Evolutionary conservation across 2,329 filamentous ascomycete genomes (phyloP).

Genomic region (Calcarisporium arbuscula): DNA sequence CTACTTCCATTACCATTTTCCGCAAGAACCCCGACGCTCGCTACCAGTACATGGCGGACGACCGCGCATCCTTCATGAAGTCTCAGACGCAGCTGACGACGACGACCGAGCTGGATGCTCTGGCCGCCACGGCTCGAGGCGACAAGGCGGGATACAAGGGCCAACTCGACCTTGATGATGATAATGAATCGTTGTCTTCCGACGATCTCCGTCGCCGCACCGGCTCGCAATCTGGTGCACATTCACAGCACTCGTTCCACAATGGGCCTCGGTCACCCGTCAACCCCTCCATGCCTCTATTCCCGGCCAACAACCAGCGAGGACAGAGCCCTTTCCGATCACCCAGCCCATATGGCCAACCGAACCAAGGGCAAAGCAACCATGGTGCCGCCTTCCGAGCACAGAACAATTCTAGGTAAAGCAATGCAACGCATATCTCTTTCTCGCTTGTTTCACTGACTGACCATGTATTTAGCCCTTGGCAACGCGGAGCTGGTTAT

Average conservation of each 20-base stretch:
- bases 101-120: constrained; percentile 81
- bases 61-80: constrained; percentile 96
- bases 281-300: constrained; percentile 37
- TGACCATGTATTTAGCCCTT: constrained; percentile 28
- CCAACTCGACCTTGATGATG: constrained; percentile 32
- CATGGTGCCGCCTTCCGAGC: constrained; percentile 26
- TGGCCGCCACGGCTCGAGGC: constrained; percentile 82
- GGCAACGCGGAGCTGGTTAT: constrained; percentile 40
- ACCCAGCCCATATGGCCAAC: constrained; percentile 26
- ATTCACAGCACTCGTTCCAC: constrained; percentile 25
- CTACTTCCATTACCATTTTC: constrained; percentile 64
- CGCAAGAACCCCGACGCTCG: constrained; percentile 92
- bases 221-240: constrained; percentile 19
- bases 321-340: constrained; percentile 31
- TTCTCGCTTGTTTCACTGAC: background rate
- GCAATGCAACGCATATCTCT: background rate
- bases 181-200: constrained; percentile 33
- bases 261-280: constrained; percentile 25
- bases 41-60: constrained; percentile 95
- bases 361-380: constrained; percentile 24
- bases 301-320: constrained; percentile 30
- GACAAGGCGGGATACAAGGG: constrained; percentile 55
- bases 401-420: constrained; percentile 35
- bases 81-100: constrained; percentile 72
- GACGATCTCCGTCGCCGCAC: constrained; percentile 30